Evolutionary conservation across 352 stramenopile species (phyloP).

Genomic region (Lagenidium sp.): DNA sequence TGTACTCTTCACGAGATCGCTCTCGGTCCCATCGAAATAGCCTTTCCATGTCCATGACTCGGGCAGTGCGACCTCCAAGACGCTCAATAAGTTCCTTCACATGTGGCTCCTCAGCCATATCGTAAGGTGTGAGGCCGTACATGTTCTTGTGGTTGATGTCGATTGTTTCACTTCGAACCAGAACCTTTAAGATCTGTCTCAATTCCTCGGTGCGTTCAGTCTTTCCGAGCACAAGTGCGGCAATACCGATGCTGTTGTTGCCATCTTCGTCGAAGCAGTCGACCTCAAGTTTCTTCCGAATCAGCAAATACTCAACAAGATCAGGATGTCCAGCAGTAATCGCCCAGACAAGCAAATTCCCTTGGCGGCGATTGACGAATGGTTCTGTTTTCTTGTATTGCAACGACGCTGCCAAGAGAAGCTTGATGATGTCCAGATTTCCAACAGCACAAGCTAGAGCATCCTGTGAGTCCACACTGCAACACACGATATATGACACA

Average conservation of each 20-base stretch:
- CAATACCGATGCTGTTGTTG: conserved; percentile 55
- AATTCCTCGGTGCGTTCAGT: conserved; percentile 7
- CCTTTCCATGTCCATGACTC: conserved; percentile 29
- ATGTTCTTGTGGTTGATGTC: conserved; percentile 74
- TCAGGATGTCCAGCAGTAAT: conserved; percentile 31
- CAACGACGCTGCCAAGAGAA: conserved; percentile 24
- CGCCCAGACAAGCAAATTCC: conserved; percentile 57
- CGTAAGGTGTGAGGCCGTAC: conserved; percentile 45
- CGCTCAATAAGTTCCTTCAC: conserved; percentile 33
- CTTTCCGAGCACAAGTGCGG: conserved; percentile 28
- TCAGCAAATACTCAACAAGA: conserved; percentile 37
- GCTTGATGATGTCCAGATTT: conserved; percentile 49
- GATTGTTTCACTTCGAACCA: conserved; percentile 16
- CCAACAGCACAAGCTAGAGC: conserved; percentile 35
- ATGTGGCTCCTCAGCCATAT: conserved; percentile 32
- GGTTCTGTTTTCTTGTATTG: conserved; percentile 6
- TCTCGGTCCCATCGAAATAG: conserved; percentile 48
- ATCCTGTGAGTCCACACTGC: too few species aligned
- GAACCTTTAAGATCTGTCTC: conserved; percentile 20
- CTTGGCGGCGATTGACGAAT: conserved; percentile 16
- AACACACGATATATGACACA: too few species aligned
- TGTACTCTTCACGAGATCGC: conserved; percentile 31
- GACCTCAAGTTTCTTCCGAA: conserved; percentile 30
- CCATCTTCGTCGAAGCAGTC: conserved; percentile 68
- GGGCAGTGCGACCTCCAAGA: conserved; percentile 31